Percentiles rank a stretch among this genome's conserved stretches.
Conservation (phyloP, 2,329 filamentous ascomycete species). For the Pseudogymnoascus sp. region DNA sequence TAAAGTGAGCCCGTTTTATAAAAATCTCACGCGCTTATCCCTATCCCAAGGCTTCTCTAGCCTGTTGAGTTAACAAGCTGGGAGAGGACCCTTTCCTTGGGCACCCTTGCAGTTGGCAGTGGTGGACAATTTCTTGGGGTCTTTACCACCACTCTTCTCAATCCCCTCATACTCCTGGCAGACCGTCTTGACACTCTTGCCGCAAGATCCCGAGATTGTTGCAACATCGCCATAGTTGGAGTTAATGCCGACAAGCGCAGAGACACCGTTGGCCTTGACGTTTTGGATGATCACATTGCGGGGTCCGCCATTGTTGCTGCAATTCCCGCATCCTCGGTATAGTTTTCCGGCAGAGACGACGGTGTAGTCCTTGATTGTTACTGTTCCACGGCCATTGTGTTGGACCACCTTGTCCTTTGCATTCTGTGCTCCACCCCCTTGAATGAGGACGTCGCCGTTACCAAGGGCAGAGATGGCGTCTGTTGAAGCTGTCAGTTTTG, state of each 20-base stretch:
- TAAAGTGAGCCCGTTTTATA: too few relatives aligned
- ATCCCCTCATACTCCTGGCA: conserved; percentile 20
- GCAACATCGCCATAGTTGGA: conserved; percentile 32
- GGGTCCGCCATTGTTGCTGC: conserved; percentile 27
- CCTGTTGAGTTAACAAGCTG: conserved; percentile 10
- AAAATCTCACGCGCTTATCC: too few relatives aligned
- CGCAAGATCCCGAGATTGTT: conserved; percentile 21
- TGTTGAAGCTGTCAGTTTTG: conserved; percentile 14
- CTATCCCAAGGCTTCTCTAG: too few relatives aligned
- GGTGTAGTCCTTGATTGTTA: conserved; percentile 31
- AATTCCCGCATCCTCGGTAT: conserved; percentile 41
- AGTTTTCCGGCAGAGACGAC: conserved; percentile 35
- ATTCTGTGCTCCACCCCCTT: conserved; percentile 29
- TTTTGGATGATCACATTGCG: conserved; percentile 25
- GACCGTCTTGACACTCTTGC: conserved; percentile 14
- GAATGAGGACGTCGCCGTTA: conserved; percentile 27
- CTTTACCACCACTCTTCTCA: conserved; percentile 11
- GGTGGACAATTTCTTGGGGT: conserved; percentile 12
- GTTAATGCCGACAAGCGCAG: conserved; percentile 30
- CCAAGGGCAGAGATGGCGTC: conserved; percentile 30
- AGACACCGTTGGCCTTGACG: conserved; percentile 27
- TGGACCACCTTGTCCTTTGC: conserved; percentile 31
- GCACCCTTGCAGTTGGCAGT: conserved; percentile 10
- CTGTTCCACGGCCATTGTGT: conserved; percentile 28
- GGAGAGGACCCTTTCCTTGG: conserved; percentile 11